phyloP scores from a whole-genome alignment of 1,284 basidiomycete genomes.

The Fomitiporia mediterranea region DNA sequence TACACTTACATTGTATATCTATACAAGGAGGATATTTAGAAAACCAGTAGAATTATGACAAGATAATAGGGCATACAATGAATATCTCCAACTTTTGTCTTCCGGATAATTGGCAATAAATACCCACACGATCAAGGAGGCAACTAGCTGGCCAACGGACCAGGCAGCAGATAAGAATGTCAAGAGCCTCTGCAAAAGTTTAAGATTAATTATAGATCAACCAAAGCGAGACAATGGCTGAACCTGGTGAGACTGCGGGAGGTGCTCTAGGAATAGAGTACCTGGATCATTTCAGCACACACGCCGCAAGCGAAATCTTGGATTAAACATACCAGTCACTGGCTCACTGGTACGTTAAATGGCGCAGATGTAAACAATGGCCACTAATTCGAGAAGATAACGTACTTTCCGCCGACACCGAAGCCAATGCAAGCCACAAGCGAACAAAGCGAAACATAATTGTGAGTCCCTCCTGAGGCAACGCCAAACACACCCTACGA shows the following conservation, averaged over 20 bases:
- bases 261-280: conserved; percentile 52
- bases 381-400: conserved; percentile 7
- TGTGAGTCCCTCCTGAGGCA: conserved; percentile 48
- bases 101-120: conserved; percentile 44
- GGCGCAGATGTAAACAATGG: neutral
- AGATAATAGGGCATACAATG: too few species aligned
- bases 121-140: conserved; percentile 46
- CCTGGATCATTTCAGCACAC: conserved; percentile 29
- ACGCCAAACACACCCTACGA: conserved; percentile 47
- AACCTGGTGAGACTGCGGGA: conserved; percentile 48
- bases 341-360: conserved; percentile 36
- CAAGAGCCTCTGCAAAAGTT: conserved; percentile 41
- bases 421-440: conserved; percentile 52
- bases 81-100: conserved; percentile 61
- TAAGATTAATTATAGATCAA: neutral
- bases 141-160: conserved; percentile 55
- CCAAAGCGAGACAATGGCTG: neutral
- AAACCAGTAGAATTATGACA: conserved; percentile 21
- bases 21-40: conserved; percentile 4
- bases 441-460: conserved; percentile 46
- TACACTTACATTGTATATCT: conserved; percentile 39
- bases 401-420: conserved; percentile 54
- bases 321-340: conserved; percentile 41
- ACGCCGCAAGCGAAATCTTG: too few species aligned
- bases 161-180: conserved; percentile 65